A percentile compares a stretch with the other conserved stretches of the same genome.
Evolutionary conservation across 345 rosid genomes (phyloP).

Genomic region (Hibiscus mutabilis): DNA sequence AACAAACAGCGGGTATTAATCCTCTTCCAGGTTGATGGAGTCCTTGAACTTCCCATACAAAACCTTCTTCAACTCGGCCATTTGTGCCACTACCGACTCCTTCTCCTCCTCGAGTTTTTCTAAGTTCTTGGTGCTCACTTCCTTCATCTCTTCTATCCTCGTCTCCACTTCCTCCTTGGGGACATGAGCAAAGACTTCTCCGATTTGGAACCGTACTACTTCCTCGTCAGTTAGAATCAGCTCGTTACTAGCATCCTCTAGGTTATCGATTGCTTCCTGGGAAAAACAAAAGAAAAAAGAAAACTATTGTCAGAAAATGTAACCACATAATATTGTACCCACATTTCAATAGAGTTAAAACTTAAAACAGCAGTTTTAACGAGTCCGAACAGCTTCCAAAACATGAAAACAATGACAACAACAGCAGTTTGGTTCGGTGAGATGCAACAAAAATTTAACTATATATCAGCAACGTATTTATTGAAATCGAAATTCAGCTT

Average conservation of each 20-base stretch:
- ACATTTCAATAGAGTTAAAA: neutral
- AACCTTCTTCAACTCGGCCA: slow-evolving; percentile 75
- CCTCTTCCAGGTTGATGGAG: slow-evolving; percentile 96
- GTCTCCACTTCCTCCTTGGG: slow-evolving; percentile 82
- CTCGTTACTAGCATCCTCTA: slow-evolving; percentile 93
- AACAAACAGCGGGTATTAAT: slow-evolving; percentile 19
- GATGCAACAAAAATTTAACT: neutral
- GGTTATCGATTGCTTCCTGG: slow-evolving; percentile 81
- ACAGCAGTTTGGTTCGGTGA: neutral
- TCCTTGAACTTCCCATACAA: slow-evolving; percentile 85
- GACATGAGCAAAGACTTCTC: slow-evolving; percentile 92
- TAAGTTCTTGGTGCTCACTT: slow-evolving; percentile 50
- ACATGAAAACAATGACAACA: neutral
- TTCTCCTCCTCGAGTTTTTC: slow-evolving; percentile 75
- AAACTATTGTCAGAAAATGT: neutral
- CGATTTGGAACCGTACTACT: slow-evolving; percentile 75
- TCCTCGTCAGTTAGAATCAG: slow-evolving; percentile 93
- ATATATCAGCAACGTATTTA: neutral
- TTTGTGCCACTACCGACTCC: slow-evolving; percentile 44
- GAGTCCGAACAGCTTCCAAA: neutral
- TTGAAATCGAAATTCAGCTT: neutral
- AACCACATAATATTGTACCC: neutral
- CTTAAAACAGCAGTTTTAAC: neutral
- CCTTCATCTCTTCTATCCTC: slow-evolving; percentile 80
- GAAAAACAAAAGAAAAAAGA: neutral